phyloP scores from a whole-genome alignment of 768 basidiomycete species.

The Kondoa malvinella region DNA sequence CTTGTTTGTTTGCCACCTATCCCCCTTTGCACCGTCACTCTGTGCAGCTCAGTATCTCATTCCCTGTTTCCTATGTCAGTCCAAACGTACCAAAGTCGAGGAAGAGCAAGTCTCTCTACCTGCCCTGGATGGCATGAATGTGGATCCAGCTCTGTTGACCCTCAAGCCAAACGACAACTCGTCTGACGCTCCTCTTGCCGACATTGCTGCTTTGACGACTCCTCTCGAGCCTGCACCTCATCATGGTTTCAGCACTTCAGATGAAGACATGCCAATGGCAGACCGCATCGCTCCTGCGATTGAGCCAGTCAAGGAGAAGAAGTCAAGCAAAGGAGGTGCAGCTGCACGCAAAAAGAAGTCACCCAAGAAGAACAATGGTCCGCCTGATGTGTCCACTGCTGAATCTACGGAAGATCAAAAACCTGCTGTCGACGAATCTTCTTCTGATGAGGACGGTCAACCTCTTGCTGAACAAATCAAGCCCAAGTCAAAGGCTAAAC shows the following conservation, averaged over 20 bases:
- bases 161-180: conserved; percentile 8
- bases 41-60: not conserved
- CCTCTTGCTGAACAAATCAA: conserved; percentile 11
- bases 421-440: not conserved
- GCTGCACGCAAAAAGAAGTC: conserved; percentile 30
- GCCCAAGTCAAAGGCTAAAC: conserved; percentile 16
- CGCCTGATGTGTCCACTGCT: conserved; percentile 24
- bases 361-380: conserved; percentile 5
- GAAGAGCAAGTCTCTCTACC: not conserved
- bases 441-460: conserved; percentile 1
- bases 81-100: not conserved
- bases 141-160: not conserved
- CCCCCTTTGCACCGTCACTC: not conserved
- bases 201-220: not conserved
- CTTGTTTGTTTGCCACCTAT: not conserved
- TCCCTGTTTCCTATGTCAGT: not conserved
- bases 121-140: not conserved
- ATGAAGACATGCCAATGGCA: conserved; percentile 2
- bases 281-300: not conserved
- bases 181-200: conserved; percentile 12
- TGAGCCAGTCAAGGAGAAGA: conserved; percentile 22
- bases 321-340: conserved; percentile 7
- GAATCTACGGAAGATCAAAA: conserved; percentile 10
- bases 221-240: not conserved
- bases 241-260: not conserved